Percentiles rank a stretch among this genome's conserved stretches.
phyloP scores from a whole-genome alignment of 495 filamentous ascomycete species.

The Saxispiralis lemnorum region DNA sequence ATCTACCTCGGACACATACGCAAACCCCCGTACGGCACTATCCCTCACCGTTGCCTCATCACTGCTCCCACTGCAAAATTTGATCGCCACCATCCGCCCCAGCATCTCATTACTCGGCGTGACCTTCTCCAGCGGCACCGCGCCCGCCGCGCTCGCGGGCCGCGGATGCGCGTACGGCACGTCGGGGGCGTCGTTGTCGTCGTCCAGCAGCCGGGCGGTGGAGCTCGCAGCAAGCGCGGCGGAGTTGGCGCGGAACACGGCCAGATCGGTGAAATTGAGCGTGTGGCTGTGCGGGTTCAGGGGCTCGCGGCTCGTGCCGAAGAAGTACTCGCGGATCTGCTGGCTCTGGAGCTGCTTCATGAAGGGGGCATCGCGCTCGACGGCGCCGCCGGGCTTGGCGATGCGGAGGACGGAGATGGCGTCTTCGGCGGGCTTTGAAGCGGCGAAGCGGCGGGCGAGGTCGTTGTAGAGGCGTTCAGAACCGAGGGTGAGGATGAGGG shows the following conservation, averaged over 20 bases:
- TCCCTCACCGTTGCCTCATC: conserved; percentile 53
- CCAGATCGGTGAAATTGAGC: conserved; percentile 52
- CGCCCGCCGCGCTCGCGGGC: conserved; percentile 20
- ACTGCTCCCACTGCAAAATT: conserved; percentile 28
- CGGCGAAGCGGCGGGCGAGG: conserved; percentile 53
- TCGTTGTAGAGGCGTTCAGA: conserved; percentile 67
- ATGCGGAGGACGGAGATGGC: conserved; percentile 57
- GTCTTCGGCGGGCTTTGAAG: conserved; percentile 41
- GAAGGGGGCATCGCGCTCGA: conserved; percentile 59
- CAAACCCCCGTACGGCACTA: conserved; percentile 75
- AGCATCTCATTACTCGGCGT: conserved; percentile 42
- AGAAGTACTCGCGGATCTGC: conserved; percentile 82
- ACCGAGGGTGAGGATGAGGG: conserved; percentile 60
- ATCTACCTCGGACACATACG: conserved; percentile 82
- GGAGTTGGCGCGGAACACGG: conserved; percentile 39
- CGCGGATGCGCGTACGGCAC: conserved; percentile 17
- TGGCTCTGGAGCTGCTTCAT: conserved; percentile 52
- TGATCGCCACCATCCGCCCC: conserved; percentile 62
- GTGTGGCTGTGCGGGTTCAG: conserved; percentile 73
- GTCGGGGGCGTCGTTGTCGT: conserved; percentile 8
- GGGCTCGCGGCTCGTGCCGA: conserved; percentile 58
- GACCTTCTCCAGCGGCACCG: conserved; percentile 33
- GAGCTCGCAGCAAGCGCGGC: neutral
- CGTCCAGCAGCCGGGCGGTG: conserved; percentile 1
- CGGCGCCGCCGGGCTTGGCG: conserved; percentile 75